These are phyloP conservation scores for Suillus lakei DNA, from an alignment of 768 basidiomycete species.

Conservation along the genomic window DNA sequence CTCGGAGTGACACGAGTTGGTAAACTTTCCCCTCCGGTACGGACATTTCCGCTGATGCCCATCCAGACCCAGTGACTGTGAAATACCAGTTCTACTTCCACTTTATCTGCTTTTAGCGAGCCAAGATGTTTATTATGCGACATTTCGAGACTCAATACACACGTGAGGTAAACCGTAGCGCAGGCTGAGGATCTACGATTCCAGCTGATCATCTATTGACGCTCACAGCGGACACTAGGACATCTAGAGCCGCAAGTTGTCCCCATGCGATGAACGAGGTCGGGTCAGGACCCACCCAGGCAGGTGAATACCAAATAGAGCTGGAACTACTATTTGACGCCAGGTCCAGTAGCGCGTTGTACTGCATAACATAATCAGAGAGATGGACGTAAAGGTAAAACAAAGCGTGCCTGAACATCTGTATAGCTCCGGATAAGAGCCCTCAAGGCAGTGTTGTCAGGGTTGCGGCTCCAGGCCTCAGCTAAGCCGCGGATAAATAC, in stretches of 20 bases:
- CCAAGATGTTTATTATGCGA: background rate
- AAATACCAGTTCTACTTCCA: background rate
- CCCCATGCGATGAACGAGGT: constrained; percentile 11
- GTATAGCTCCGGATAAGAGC: constrained; percentile 53
- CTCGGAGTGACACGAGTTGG: background rate
- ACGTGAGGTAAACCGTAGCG: background rate
- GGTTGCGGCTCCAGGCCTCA: constrained; percentile 48
- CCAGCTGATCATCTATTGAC: constrained; percentile 1
- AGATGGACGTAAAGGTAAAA: background rate
- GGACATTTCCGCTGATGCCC: background rate
- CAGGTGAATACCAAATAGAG: constrained; percentile 13
- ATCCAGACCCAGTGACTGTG: background rate
- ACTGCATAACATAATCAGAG: background rate
- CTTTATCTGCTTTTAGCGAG: background rate
- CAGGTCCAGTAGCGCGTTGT: constrained; percentile 11
- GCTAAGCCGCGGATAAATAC: constrained; percentile 52
- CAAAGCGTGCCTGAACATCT: constrained; percentile 49
- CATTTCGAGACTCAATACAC: background rate
- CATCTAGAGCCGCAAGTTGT: constrained; percentile 7
- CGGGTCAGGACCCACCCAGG: constrained; percentile 13
- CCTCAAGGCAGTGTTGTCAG: constrained; percentile 40
- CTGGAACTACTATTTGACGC: constrained; percentile 7
- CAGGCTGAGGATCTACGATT: background rate
- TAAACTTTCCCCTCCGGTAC: background rate
- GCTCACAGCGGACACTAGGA: constrained; percentile 8